These are phyloP conservation scores for Ophiostoma novo-ulmi DNA, from an alignment of 2,329 filamentous ascomycete genomes.

Conservation along the genomic window DNA sequence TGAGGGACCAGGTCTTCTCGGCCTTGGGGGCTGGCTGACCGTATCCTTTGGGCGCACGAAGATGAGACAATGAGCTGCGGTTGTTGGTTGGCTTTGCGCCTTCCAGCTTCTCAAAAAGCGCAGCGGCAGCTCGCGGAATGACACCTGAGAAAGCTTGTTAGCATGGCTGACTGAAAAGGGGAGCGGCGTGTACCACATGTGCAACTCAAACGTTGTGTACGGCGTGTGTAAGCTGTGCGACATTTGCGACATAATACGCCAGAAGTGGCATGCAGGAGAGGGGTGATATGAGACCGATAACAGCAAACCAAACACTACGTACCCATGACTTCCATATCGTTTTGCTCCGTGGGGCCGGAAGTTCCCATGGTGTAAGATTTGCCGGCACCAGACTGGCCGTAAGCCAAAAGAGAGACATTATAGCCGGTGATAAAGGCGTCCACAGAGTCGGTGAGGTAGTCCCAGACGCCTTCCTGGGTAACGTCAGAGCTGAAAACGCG, in stretches of 20 bases:
- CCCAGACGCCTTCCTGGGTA: slow-evolving; percentile 85
- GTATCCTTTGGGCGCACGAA: slow-evolving; percentile 75
- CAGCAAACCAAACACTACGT: slow-evolving; percentile 35
- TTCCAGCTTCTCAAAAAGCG: slow-evolving; percentile 83
- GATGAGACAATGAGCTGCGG: slow-evolving; percentile 67
- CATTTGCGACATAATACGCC: not conserved
- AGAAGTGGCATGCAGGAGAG: not conserved
- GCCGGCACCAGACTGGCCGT: slow-evolving; percentile 93
- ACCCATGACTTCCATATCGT: slow-evolving; percentile 70
- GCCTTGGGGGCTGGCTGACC: slow-evolving; percentile 50
- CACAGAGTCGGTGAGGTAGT: slow-evolving; percentile 87
- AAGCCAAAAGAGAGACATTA: slow-evolving; percentile 95
- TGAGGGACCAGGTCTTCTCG: slow-evolving; percentile 84
- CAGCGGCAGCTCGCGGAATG: slow-evolving; percentile 83
- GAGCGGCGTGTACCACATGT: slow-evolving; percentile 5
- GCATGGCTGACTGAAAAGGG: not conserved
- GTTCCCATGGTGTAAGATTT: slow-evolving; percentile 99
- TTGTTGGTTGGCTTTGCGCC: slow-evolving; percentile 44
- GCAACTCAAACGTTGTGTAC: not conserved
- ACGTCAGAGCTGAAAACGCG: slow-evolving; percentile 83
- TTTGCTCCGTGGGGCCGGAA: slow-evolving; percentile 74
- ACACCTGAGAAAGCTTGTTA: slow-evolving; percentile 56
- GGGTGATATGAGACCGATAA: not conserved
- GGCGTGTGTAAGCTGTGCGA: not conserved
- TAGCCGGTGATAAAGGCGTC: slow-evolving; percentile 89